These are phyloP conservation scores for Fusarium armeniacum DNA, from an alignment of 2,329 filamentous ascomycete species.

Conservation along the genomic window DNA sequence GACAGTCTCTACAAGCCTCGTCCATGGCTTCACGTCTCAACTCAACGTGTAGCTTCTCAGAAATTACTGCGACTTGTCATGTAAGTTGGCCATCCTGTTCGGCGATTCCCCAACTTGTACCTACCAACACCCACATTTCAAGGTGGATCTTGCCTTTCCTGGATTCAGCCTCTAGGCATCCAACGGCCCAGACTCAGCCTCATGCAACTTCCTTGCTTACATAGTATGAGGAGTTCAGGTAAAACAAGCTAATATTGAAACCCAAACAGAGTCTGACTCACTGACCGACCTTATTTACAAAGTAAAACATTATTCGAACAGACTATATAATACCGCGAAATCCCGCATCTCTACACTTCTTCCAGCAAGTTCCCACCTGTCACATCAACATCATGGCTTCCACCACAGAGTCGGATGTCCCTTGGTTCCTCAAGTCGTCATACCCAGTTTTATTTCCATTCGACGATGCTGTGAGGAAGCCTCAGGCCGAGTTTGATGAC, in stretches of 20 bases:
- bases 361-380: conserved; percentile 6
- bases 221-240: background rate
- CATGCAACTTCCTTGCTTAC: conserved; percentile 13
- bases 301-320: background rate
- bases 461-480: conserved; percentile 53
- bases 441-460: conserved; percentile 57
- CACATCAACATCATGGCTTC: conserved; percentile 40
- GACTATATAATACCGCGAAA: conserved; percentile 26
- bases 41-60: background rate
- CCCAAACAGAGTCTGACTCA: conserved; percentile 31
- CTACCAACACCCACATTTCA: background rate
- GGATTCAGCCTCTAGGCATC: conserved; percentile 36
- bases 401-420: conserved; percentile 38
- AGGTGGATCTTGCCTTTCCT: conserved; percentile 17
- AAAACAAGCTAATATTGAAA: background rate
- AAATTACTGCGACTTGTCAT: background rate
- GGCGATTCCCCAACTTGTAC: conserved; percentile 10
- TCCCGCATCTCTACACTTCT: background rate
- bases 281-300: conserved; percentile 24
- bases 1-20: background rate
- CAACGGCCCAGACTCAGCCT: conserved; percentile 35
- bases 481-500: conserved; percentile 53
- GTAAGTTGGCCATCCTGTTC: background rate
- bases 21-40: background rate
- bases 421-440: conserved; percentile 58